phyloP scores from a whole-genome alignment of 306 rosid genomes.

The Vigna radiata region DNA sequence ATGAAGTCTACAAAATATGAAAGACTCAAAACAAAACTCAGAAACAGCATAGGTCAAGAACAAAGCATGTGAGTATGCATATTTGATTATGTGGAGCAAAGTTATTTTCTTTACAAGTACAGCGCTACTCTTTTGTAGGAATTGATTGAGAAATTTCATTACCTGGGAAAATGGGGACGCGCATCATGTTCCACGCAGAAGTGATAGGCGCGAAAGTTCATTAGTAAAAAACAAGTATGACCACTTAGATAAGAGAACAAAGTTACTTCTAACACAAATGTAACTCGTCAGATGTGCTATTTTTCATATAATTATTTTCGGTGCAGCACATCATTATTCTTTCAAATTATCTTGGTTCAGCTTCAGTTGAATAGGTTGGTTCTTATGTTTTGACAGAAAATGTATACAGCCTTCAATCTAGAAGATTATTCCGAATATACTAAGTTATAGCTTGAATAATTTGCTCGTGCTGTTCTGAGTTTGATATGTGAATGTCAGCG shows the following conservation, averaged over 20 bases:
- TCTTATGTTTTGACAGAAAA: slow-evolving; percentile 3
- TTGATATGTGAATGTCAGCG: slow-evolving; percentile 31
- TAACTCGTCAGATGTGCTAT: neutral
- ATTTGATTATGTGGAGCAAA: no score
- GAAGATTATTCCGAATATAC: slow-evolving; percentile 33
- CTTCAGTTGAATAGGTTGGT: neutral
- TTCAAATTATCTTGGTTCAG: slow-evolving; percentile 22
- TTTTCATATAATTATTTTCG: neutral
- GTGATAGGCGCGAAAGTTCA: no score
- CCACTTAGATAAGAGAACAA: neutral
- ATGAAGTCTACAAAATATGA: no score
- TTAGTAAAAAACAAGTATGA: neutral
- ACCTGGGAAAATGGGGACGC: neutral
- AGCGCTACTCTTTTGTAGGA: neutral
- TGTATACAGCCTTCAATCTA: neutral
- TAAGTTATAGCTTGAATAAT: slow-evolving; percentile 45
- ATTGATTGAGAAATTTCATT: neutral
- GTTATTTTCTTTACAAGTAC: neutral
- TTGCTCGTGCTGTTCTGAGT: slow-evolving; percentile 33
- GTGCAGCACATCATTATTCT: neutral
- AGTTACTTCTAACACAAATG: neutral
- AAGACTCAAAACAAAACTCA: no score
- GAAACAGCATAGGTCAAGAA: no score
- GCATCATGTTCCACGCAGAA: no score
- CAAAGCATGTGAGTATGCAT: no score